phyloP scores from a whole-genome alignment of 2,329 filamentous ascomycete genomes.

The Xylariaceae sp. region DNA sequence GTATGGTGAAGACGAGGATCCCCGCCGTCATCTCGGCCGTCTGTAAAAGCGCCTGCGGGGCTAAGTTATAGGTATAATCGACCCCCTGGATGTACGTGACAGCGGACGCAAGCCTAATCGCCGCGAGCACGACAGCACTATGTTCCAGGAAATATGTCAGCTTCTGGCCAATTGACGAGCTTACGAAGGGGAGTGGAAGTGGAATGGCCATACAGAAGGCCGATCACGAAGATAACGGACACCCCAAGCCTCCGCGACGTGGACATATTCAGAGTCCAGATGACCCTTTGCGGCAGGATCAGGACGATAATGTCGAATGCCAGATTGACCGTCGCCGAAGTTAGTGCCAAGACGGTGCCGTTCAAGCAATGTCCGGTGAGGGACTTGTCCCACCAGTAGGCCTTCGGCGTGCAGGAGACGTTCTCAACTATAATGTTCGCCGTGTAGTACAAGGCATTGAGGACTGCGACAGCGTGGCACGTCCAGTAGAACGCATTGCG shows the following conservation, averaged over 20 bases:
- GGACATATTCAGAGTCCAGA: conserved; percentile 36
- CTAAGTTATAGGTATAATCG: conserved; percentile 18
- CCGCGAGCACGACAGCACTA: conserved; percentile 14
- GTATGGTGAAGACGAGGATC: conserved; percentile 19
- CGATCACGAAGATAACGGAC: conserved; percentile 41
- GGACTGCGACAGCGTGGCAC: conserved; percentile 7
- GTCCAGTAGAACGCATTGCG: conserved; percentile 23
- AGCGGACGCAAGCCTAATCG: conserved; percentile 9
- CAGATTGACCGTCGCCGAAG: conserved; percentile 6
- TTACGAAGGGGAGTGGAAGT: background rate
- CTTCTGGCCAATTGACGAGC: conserved; percentile 3
- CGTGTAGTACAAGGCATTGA: conserved; percentile 17
- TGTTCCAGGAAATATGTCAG: conserved; percentile 4
- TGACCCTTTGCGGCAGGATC: conserved; percentile 4
- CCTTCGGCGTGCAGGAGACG: conserved; percentile 10
- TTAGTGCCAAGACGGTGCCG: conserved; percentile 3
- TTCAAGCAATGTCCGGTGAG: conserved; percentile 14
- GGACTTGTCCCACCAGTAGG: conserved; percentile 19
- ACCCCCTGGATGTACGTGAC: conserved; percentile 6
- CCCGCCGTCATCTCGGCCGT: conserved; percentile 21
- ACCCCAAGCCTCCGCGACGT: conserved; percentile 41
- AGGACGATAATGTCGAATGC: conserved; percentile 7
- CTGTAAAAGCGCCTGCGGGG: conserved; percentile 10
- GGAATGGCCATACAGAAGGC: conserved; percentile 34
- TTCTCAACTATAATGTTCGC: conserved; percentile 14